Evolutionary conservation across 305 asterid genomes (phyloP).

Genomic region (Fraxinus latifolia): DNA sequence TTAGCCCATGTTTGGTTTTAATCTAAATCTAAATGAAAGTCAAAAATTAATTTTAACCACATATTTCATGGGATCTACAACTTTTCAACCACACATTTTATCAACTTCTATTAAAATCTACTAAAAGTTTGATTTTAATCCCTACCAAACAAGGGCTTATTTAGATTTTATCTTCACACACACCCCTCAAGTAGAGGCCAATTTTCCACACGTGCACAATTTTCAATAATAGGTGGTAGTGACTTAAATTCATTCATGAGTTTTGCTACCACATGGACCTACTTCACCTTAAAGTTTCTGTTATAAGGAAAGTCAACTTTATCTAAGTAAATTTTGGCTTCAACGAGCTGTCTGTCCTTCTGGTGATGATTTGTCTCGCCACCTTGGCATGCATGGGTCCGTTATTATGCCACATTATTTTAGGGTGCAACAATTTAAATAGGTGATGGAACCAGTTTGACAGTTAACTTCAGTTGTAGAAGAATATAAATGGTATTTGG

Average conservation of each 20-base stretch:
- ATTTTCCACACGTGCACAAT: background rate
- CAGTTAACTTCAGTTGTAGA: background rate
- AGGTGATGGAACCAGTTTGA: background rate
- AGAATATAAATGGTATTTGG: background rate
- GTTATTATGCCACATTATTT: background rate
- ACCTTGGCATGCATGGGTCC: background rate
- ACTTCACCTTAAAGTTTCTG: background rate
- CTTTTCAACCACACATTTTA: too few relatives aligned
- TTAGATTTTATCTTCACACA: background rate
- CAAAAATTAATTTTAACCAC: too few relatives aligned
- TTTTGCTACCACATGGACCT: background rate
- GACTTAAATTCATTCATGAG: background rate
- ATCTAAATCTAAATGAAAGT: too few relatives aligned
- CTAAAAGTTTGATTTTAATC: too few relatives aligned
- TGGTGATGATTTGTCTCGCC: background rate
- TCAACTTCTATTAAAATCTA: too few relatives aligned
- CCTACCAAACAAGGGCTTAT: background rate
- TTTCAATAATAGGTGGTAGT: background rate
- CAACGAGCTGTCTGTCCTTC: background rate
- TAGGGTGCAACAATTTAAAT: background rate
- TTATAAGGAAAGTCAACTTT: background rate
- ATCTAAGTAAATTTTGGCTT: background rate
- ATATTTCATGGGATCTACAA: too few relatives aligned
- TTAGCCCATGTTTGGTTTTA: background rate
- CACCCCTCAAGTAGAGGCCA: background rate